Base-by-base conservation (phyloP, 495 filamentous ascomycete genomes). In the Talaromyces wortmannii region DNA sequence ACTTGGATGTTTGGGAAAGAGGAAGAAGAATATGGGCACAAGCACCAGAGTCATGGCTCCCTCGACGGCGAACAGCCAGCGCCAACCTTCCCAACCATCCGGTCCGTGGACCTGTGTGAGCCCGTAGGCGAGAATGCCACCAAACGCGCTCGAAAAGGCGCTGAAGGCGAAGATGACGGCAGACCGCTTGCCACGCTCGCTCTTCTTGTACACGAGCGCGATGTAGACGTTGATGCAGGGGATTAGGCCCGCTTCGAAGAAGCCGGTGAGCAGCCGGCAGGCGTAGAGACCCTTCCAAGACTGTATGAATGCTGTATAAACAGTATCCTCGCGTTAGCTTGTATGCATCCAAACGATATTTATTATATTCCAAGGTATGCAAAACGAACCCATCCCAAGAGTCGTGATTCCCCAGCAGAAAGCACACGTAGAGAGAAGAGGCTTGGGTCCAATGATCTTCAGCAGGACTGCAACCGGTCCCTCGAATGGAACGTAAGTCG, bases 191-290 rank as follows among this genome's bases (percentile, higher is more conserved):
- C 55, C 55, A 6, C 55, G 46, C 30, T 56, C 55, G 12, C 55
- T 51, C 47, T 56, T 56, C 55, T 56, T 56, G 48, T 56, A 56
- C 31, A 56, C 55, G n/a, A 56, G 47, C 2, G 55, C 55, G 44
- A 56, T 50, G 17, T 56, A 56, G 10, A 56, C 55, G 32, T 56
- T 48, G 48, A 56, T 56, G 36, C 55, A 56, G 12, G 55, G 55
- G 12, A 56, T 56, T 15, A 51, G 15, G 33, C 55, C 55, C 12
- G 55, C 55, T 56, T 56, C 55, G 45, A 51, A 56, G 31, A 56
- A 44, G 4, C 55, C 47, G 5, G 43, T 56, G 23, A 56, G 48
- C 16, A 56, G 32, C 15, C 55, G 55, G 32, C 55, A 56, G 33
- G 55, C 47, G 44, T 56, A 56, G n/a, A 51, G 48, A 23, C 55